Evolutionary conservation across 345 rosid genomes (phyloP), one percentile per base, ranked within the genome.

Genomic region (Psidium guajava): DNA sequence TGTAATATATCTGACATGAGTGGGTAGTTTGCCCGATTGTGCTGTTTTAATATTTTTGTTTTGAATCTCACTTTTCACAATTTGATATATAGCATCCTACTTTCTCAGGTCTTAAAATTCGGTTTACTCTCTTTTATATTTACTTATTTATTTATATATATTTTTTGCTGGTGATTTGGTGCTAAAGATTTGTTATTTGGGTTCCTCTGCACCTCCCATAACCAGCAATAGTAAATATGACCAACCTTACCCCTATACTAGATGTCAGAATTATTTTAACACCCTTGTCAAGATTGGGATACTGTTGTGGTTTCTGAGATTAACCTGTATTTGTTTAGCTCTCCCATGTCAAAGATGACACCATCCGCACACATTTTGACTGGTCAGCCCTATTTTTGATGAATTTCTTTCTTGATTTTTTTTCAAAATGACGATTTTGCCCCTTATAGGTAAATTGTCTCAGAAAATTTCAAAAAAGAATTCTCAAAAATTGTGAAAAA

Each of bases 251-350:
- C 89, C 89, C 86, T 54, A 51, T 61, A 64, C 85, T 28, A 69
- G 91, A 75, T 90, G 90, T 82, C 88, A 84, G 52, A 82, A 36
- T 24, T 52, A 25, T 27, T 51, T 90, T 89, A 82, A 40, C 89
- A 83, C 90, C 90, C 87, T 89, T 91, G 88, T 90, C 74, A 84
- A 84, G 89, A 90, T 88, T 90, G 89, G 89, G 40, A 86, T 84
- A 90, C 11, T 24, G 13, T 44, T 7, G 54, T 6, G 2, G 36
- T 40, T 28, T 64, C 16, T 50, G 40, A 27, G 32, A 20, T 52
- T 69, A 25, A 25, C 80, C 80, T 69, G 80, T 69, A 18, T 69
- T 32, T 69, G 13, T 36, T 69, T 14, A 18, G 24, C 80, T 69
- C 13, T 40, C 44, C 36, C 25, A 16, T 82, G 54, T 50, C 13